Percentiles rank a stretch among this genome's conserved stretches.
phyloP scores from a whole-genome alignment of 2,329 filamentous ascomycete species.

The Scorias spongiosa region DNA sequence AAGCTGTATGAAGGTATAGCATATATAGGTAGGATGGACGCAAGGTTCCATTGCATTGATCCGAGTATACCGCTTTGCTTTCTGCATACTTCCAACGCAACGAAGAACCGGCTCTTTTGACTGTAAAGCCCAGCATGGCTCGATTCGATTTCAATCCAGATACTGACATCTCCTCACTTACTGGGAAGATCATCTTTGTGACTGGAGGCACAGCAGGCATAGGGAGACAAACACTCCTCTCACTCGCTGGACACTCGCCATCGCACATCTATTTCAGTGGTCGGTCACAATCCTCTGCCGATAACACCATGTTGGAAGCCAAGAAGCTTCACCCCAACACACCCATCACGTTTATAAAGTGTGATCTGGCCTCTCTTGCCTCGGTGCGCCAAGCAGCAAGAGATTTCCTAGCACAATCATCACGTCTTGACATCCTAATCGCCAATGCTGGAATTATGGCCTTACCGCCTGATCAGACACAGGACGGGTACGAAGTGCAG shows the following conservation, averaged over 20 bases:
- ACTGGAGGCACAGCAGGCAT: conserved; percentile 10
- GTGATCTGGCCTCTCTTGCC: conserved; percentile 13
- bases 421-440: conserved; percentile 18
- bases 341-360: conserved; percentile 24
- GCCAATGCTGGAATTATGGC: conserved; percentile 19
- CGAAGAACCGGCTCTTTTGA: too few species aligned
- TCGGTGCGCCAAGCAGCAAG: conserved; percentile 11
- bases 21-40: too few species aligned
- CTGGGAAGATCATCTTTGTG: conserved; percentile 14
- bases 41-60: too few species aligned
- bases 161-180: conserved; percentile 13
- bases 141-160: conserved; percentile 9
- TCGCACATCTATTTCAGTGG: conserved; percentile 39
- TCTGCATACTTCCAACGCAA: too few species aligned
- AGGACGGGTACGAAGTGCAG: conserved; percentile 21
- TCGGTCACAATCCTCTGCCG: conserved; percentile 29
- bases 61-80: too few species aligned
- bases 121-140: background rate
- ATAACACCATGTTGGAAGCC: conserved; percentile 29
- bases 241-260: conserved; percentile 36
- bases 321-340: conserved; percentile 16
- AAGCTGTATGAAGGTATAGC: too few species aligned
- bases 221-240: conserved; percentile 25
- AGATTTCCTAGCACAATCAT: conserved; percentile 5
- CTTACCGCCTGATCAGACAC: conserved; percentile 7